Base-by-base conservation (phyloP, 106 monocot species). In the Apostasia shenzhenica region DNA sequence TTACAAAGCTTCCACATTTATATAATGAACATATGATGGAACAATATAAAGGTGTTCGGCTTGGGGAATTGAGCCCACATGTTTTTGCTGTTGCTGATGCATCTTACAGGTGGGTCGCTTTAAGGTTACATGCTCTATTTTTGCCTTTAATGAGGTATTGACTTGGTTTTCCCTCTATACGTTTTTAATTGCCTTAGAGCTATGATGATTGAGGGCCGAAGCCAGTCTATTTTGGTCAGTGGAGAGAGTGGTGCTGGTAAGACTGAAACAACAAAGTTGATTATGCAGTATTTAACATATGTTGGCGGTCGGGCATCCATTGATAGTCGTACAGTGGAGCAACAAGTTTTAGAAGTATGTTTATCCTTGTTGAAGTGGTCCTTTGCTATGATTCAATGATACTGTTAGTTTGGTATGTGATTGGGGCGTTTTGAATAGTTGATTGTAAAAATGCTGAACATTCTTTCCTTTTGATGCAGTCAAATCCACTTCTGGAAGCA, bases 11-110 rank as follows among this genome's bases (percentile, higher is more conserved):
- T 60, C 85, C 85, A 65, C 85, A 85, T 78, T 75, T 85, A 45
- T 85, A 85, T 73, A 85, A 81, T 63, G 54, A 55, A 51, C 85
- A 85, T 68, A 85, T 85, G 85, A 85, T 85, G 85, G 85, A 85
- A 49, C 85, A 85, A 57, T 85, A 85, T 50, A 85, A 72, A 67
- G 85, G 77, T 54, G 64, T 85, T 40, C 74, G 74, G 48, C 66
- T 85, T 68, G 85, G 85, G 40, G 85, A 85, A 54, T 44, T 85
- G 67, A 85, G 85, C 65, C 85, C 85, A 45, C 85, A 85, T 69
- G 81, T 85, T 72, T 85, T 85, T 81, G 85, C 85, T 68, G 81
- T 81, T 57, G 81, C 85, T 41, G 85, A 85, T 85, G 78, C 85
- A 38, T 69, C 85, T 45, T 85, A 85, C 49, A 78, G 85, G 85